Conservation (phyloP, 75 land plant species). For the Pinus taeda region DNA sequence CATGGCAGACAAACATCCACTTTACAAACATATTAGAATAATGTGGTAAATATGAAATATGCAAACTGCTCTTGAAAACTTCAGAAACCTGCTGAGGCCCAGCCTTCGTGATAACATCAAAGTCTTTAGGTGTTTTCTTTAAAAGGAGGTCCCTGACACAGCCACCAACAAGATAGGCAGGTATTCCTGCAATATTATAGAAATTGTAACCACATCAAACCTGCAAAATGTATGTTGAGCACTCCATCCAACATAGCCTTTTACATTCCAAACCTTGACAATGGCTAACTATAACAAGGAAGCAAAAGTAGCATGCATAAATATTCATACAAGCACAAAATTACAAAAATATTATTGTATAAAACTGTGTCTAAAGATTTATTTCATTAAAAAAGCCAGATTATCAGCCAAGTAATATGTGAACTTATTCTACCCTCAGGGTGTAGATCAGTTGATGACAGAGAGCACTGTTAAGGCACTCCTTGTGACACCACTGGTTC, state of each 20-base stretch:
- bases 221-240: neutral
- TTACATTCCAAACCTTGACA: neutral
- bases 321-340: neutral
- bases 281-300: neutral
- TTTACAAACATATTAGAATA: neutral
- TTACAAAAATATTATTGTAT: too few species aligned
- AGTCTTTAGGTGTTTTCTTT: conserved; percentile 82
- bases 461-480: too few species aligned
- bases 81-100: conserved; percentile 55
- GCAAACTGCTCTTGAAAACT: neutral
- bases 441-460: too few species aligned
- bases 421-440: neutral
- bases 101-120: conserved; percentile 88
- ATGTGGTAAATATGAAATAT: neutral
- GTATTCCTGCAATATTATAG: conserved; percentile 55
- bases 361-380: neutral
- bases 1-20: conserved; percentile 3
- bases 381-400: neutral
- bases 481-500: too few species aligned
- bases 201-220: neutral
- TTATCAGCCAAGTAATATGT: neutral
- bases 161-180: conserved; percentile 91
- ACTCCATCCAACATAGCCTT: neutral
- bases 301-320: neutral
- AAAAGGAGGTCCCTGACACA: conserved; percentile 92